Base-by-base conservation (phyloP, 192 early-diverging fungal genomes). In the Backusella morwellensis region DNA sequence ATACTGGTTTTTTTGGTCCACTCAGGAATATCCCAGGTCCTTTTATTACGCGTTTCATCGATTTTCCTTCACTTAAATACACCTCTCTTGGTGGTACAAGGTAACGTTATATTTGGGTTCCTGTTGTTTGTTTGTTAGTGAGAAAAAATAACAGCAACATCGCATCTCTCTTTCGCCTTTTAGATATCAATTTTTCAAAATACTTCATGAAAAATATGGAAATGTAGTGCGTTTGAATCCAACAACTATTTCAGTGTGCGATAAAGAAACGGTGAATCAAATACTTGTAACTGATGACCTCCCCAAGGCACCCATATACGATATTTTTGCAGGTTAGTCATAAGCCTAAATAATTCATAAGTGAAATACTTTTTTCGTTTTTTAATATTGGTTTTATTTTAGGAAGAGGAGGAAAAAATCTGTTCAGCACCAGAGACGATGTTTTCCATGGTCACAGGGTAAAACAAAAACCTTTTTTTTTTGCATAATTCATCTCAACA, bases 181-280 rank as follows among this genome's bases (percentile, higher is more conserved):
- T 17, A 44, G 42, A 44, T 44, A 44, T 44, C 42, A 44, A 44
- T 21, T 68, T 68, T 68, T 68, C 19, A 36, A 80, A 56, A 21
- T 75, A 32, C 73, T 80, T 32, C 86, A 87, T 32, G 66, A 66
- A 21, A 54, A 79, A n/a, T 87, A 86, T 70, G 87, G 87, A 9
- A 79, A 68, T 17, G 71, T 86, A 41, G 84, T 85, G 17, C 76
- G 83, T 42, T 34, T 85, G 15, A 76, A 66, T 6, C 74, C 84
- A 1, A 78, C 77, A 7, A 56, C 75, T 14, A 73, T 88, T n/a
- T 74, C 81, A 32, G 80, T 88, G 5, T 71, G 81, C 3, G 81
- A 84, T 72, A 85, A 85, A 63, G 80, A 85, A 21, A 78, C 81
- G 67, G 76, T 87, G 19, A 80, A 73, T 44, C 77, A 85, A 40